These are phyloP conservation scores for Trichoderma hamatum DNA, from an alignment of 2,329 filamentous ascomycete species.

Conservation along the genomic window DNA sequence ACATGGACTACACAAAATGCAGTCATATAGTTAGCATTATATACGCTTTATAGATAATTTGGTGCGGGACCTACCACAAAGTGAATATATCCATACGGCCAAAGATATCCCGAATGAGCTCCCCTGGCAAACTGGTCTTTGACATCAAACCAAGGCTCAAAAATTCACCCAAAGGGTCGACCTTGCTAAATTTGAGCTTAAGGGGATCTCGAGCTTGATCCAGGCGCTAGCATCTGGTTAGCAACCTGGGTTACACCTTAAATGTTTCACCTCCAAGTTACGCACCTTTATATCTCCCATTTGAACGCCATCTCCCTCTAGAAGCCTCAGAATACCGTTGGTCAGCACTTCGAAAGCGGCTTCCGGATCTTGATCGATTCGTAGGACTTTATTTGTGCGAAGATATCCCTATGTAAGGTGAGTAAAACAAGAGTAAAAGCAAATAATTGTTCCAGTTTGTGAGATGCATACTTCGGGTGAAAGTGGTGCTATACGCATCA, in stretches of 20 bases:
- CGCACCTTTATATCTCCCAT: slow-evolving; percentile 1
- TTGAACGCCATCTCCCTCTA: slow-evolving; percentile 24
- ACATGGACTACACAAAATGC: slow-evolving; percentile 34
- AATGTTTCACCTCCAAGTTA: background rate
- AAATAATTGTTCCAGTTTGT: background rate
- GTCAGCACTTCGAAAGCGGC: slow-evolving; percentile 47
- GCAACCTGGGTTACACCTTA: background rate
- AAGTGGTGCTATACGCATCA: slow-evolving; percentile 47
- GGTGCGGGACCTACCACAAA: slow-evolving; percentile 34
- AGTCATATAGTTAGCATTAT: background rate
- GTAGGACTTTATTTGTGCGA: slow-evolving; percentile 45
- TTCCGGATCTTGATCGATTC: slow-evolving; percentile 43
- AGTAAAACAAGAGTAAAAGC: background rate
- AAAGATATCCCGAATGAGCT: slow-evolving; percentile 44
- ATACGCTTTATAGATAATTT: background rate
- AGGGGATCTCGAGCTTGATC: slow-evolving; percentile 41
- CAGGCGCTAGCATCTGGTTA: slow-evolving; percentile 38
- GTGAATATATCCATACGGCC: slow-evolving; percentile 40
- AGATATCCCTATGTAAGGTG: slow-evolving; percentile 44
- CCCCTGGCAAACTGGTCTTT: slow-evolving; percentile 37
- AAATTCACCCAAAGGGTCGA: slow-evolving; percentile 39
- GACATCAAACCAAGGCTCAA: slow-evolving; percentile 11
- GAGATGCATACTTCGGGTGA: slow-evolving; percentile 43
- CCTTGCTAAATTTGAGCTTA: slow-evolving; percentile 39
- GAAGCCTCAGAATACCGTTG: slow-evolving; percentile 43